Evolutionary conservation across 2,329 filamentous ascomycete species (phyloP).

Genomic region (Trichoderma atroviride): DNA sequence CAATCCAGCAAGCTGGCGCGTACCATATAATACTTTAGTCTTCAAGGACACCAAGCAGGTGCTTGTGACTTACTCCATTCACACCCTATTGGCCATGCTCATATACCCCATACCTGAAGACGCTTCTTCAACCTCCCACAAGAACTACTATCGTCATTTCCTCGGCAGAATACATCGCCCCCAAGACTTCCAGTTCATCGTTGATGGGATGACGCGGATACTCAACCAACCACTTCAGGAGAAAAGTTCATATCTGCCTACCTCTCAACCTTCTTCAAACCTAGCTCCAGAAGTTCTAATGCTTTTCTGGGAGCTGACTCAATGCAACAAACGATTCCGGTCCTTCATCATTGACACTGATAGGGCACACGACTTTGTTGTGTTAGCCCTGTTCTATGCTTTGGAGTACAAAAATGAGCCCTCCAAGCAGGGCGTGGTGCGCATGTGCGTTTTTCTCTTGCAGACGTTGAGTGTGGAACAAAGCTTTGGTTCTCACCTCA

Average conservation of each 20-base stretch:
- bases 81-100: conserved; percentile 82
- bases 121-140: conserved; percentile 65
- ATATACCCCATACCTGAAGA: conserved; percentile 87
- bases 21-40: conserved; percentile 90
- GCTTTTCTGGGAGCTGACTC: conserved; percentile 94
- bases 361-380: conserved; percentile 87
- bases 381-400: conserved; percentile 89
- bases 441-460: conserved; percentile 96
- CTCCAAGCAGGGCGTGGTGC: conserved; percentile 86
- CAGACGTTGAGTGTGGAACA: conserved; percentile 93
- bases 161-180: conserved; percentile 86
- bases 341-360: conserved; percentile 97
- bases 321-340: conserved; percentile 96
- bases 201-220: conserved; percentile 90
- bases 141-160: conserved; percentile 94
- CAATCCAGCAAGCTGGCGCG: conserved; percentile 89
- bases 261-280: conserved; percentile 75
- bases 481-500: conserved; percentile 86
- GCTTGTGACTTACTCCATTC: conserved; percentile 87
- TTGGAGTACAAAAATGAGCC: conserved; percentile 85
- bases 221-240: conserved; percentile 91
- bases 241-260: conserved; percentile 84
- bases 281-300: conserved; percentile 96
- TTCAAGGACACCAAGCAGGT: conserved; percentile 90
- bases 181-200: conserved; percentile 96